These are phyloP conservation scores for Lentinula sp. DNA, from an alignment of 768 basidiomycete genomes.

Conservation along the genomic window DNA sequence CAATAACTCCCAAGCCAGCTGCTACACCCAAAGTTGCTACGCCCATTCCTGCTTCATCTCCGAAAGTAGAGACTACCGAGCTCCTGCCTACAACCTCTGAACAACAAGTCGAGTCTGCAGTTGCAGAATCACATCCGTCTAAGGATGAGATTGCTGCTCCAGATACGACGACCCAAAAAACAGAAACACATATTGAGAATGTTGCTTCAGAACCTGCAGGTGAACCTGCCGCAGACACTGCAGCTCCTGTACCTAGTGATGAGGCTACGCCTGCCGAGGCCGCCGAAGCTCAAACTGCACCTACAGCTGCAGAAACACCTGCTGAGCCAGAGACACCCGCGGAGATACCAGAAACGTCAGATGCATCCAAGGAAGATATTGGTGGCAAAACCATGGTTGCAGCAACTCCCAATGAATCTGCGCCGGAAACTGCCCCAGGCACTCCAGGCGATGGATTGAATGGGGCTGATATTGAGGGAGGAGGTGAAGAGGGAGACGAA, in stretches of 20 bases:
- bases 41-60: not conserved
- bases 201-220: not conserved
- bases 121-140: not conserved
- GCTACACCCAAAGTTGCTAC: not conserved
- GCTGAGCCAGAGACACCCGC: not conserved
- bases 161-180: not conserved
- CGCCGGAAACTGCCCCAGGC: not conserved
- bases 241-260: not conserved
- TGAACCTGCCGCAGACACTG: not conserved
- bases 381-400: not conserved
- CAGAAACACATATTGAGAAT: not conserved
- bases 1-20: not conserved
- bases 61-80: not conserved
- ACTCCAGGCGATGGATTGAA: not conserved
- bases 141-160: not conserved
- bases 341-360: not conserved
- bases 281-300: not conserved
- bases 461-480: slow-evolving; percentile 7
- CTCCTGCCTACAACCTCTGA: not conserved
- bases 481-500: slow-evolving; percentile 7
- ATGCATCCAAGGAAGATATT: not conserved
- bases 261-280: no score
- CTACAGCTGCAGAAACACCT: not conserved
- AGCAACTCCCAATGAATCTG: not conserved
- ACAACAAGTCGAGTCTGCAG: slow-evolving; percentile 8